Evolutionary conservation across 805 yeast genomes (phyloP).

Genomic region (Spathaspora passalidarum): DNA sequence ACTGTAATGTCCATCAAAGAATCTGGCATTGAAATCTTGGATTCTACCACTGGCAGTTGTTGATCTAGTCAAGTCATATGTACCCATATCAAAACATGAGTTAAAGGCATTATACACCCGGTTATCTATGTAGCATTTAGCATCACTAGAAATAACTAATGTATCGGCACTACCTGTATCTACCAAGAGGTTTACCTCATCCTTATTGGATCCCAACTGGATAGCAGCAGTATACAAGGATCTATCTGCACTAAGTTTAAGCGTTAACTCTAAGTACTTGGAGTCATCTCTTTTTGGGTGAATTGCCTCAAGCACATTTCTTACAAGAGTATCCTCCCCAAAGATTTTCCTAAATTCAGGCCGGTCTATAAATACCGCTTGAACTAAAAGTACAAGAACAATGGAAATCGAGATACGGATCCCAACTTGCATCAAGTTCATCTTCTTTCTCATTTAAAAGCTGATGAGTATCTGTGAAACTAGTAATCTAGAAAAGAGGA

Average conservation of each 20-base stretch:
- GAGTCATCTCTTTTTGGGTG: neutral
- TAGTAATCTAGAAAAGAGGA: neutral
- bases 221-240: neutral
- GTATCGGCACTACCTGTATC: constrained; percentile 41
- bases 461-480: neutral
- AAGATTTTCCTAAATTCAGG: neutral
- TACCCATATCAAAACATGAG: neutral
- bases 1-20: neutral
- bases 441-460: neutral
- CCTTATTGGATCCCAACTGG: constrained; percentile 24
- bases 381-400: neutral
- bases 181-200: constrained; percentile 26
- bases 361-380: neutral
- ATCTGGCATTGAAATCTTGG: neutral
- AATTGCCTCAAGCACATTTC: neutral
- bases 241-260: neutral
- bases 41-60: neutral
- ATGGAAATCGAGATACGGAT: neutral
- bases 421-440: neutral
- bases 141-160: constrained; percentile 34
- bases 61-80: neutral
- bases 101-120: neutral
- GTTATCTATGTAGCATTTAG: constrained; percentile 14
- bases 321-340: neutral
- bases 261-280: neutral